Evolutionary conservation across 2,329 filamentous ascomycete genomes (phyloP).

Genomic region (Beauveria rudraprayagi): DNA sequence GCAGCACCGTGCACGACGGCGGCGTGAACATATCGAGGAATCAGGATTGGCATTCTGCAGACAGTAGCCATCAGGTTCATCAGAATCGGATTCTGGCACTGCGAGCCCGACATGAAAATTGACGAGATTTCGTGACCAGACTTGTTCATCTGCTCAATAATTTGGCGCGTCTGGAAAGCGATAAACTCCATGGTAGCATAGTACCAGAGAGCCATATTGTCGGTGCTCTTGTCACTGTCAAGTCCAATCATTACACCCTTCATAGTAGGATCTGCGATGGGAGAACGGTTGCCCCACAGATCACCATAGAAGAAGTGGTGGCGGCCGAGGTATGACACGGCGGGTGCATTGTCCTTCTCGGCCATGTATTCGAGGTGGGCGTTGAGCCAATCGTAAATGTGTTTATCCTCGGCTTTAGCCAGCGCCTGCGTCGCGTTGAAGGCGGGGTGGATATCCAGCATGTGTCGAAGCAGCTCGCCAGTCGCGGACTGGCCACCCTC

Average conservation of each 20-base stretch:
- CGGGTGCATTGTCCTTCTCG: conserved; percentile 60
- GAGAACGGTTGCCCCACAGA: conserved; percentile 92
- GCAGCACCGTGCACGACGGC: conserved; percentile 97
- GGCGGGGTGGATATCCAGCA: conserved; percentile 90
- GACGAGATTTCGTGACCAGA: conserved; percentile 79
- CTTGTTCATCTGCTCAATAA: conserved; percentile 87
- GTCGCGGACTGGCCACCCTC: conserved; percentile 96
- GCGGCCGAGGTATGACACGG: conserved; percentile 75
- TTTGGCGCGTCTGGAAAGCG: conserved; percentile 91
- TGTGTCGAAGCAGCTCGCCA: conserved; percentile 86
- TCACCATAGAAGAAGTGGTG: conserved; percentile 99
- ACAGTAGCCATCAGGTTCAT: conserved; percentile 87
- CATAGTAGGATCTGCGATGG: conserved; percentile 89
- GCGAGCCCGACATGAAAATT: conserved; percentile 98
- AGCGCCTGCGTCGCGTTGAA: conserved; percentile 72
- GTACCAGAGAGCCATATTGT: conserved; percentile 84
- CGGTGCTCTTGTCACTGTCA: conserved; percentile 76
- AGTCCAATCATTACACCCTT: conserved; percentile 81
- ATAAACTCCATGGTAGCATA: conserved; percentile 98
- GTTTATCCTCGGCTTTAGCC: conserved; percentile 73
- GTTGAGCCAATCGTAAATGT: conserved; percentile 94
- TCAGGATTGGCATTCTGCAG: conserved; percentile 86
- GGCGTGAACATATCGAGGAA: conserved; percentile 87
- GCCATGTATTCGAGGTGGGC: conserved; percentile 72
- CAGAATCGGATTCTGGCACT: conserved; percentile 90